Conservation (phyloP, 2,329 filamentous ascomycete species). For the Dothideomycetes sp. region DNA sequence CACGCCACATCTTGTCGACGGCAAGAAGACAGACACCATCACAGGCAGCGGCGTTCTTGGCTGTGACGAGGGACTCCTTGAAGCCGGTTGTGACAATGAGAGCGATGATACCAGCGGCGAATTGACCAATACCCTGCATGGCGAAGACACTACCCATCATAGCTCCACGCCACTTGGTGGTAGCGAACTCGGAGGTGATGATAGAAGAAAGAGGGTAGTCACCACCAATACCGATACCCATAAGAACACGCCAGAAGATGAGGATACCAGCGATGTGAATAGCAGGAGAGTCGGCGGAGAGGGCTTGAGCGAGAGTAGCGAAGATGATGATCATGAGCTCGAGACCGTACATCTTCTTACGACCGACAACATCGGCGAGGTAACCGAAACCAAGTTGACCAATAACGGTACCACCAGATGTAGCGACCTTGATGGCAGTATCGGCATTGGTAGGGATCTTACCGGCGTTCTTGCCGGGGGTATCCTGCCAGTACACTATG, state of each 20-base stretch:
- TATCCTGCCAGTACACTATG: constrained; percentile 60
- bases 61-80: constrained; percentile 26
- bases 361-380: constrained; percentile 67
- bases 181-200: constrained; percentile 81
- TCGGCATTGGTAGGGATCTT: constrained; percentile 59
- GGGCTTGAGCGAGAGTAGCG: constrained; percentile 62
- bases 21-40: constrained; percentile 55
- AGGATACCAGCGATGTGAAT: constrained; percentile 56
- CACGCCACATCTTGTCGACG: constrained; percentile 82
- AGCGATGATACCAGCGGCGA: constrained; percentile 65
- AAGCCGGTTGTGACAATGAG: constrained; percentile 48
- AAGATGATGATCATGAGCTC: constrained; percentile 75
- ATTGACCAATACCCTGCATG: constrained; percentile 79
- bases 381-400: constrained; percentile 74
- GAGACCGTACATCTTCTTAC: constrained; percentile 76
- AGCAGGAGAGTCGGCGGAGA: constrained; percentile 54
- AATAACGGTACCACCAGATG: constrained; percentile 72
- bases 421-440: constrained; percentile 77
- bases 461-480: constrained; percentile 28
- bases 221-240: constrained; percentile 71
- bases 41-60: constrained; percentile 46
- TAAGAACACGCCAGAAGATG: constrained; percentile 74
- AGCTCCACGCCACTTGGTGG: constrained; percentile 73
- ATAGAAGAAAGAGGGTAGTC: constrained; percentile 73
- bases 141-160: constrained; percentile 85